Evolutionary conservation across 805 yeast species (phyloP).

Genomic region (Saccharomycopsis vini): DNA sequence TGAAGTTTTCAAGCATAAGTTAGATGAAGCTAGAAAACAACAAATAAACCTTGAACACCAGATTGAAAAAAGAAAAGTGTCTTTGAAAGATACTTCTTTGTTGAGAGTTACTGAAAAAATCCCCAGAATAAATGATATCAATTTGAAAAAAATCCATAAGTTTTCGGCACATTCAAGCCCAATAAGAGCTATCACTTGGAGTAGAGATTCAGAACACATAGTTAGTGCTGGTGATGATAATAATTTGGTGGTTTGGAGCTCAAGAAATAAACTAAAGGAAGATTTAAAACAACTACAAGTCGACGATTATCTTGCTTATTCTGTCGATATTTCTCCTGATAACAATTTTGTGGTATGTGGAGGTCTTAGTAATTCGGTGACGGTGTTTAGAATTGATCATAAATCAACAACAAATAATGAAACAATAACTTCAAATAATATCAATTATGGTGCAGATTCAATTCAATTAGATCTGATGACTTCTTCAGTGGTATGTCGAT

Average conservation of each 20-base stretch:
- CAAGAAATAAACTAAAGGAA: slow-evolving; percentile 58
- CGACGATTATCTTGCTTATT: slow-evolving; percentile 70
- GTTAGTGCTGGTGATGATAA: slow-evolving; percentile 84
- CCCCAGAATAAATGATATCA: slow-evolving; percentile 1
- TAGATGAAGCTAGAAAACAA: slow-evolving; percentile 7
- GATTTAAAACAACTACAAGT: slow-evolving; percentile 30
- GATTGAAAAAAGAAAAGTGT: slow-evolving; percentile 4
- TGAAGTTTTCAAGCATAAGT: no score
- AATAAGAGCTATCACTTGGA: slow-evolving; percentile 63
- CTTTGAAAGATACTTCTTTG: slow-evolving; percentile 7
- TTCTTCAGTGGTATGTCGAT: slow-evolving; percentile 21
- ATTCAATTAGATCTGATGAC: slow-evolving; percentile 2
- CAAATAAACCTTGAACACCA: slow-evolving; percentile 9
- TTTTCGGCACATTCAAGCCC: slow-evolving; percentile 51
- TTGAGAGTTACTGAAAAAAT: slow-evolving; percentile 7
- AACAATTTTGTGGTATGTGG: slow-evolving; percentile 66
- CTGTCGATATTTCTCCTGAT: slow-evolving; percentile 65
- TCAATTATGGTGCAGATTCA: slow-evolving; percentile 2
- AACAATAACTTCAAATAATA: not conserved
- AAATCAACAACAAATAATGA: not conserved
- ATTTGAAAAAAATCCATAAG: slow-evolving; percentile 2
- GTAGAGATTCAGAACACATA: slow-evolving; percentile 46
- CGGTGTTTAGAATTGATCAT: slow-evolving; percentile 41
- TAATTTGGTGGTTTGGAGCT: slow-evolving; percentile 75
- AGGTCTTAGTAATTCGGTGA: slow-evolving; percentile 73